Evolutionary conservation across 805 yeast species (phyloP).

Genomic region (Candida broadrunensis): DNA sequence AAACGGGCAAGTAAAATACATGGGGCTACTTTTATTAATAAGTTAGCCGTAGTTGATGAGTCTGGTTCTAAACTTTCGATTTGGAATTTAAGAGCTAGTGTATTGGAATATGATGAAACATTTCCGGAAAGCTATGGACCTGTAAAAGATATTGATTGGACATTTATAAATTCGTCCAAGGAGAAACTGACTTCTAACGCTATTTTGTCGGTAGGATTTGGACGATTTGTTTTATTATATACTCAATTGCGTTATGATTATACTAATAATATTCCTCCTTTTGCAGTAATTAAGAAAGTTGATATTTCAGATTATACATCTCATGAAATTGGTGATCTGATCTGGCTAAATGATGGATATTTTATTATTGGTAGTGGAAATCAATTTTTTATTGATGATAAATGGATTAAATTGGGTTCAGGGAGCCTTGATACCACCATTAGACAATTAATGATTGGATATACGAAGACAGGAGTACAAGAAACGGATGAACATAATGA

Average conservation of each 20-base stretch:
- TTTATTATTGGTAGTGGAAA: conserved; percentile 86
- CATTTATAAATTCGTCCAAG: conserved; percentile 43
- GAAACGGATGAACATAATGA: conserved; percentile 5
- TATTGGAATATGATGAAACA: conserved; percentile 59
- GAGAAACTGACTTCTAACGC: conserved; percentile 36
- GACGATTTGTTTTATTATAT: conserved; percentile 58
- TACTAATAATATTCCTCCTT: conserved; percentile 75
- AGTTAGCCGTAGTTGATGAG: conserved; percentile 70
- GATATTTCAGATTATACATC: conserved; percentile 70
- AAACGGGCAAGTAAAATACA: conserved; percentile 50
- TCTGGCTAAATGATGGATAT: conserved; percentile 79
- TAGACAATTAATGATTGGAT: conserved; percentile 33
- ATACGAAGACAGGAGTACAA: conserved; percentile 7
- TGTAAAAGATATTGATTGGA: conserved; percentile 85
- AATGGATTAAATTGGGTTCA: conserved; percentile 38
- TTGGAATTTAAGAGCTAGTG: conserved; percentile 75
- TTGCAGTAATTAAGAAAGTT: conserved; percentile 69
- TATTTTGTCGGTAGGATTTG: conserved; percentile 77
- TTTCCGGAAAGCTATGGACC: conserved; percentile 28
- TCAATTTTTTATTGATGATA: conserved; percentile 81
- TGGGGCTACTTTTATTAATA: conserved; percentile 69
- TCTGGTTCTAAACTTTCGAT: conserved; percentile 52
- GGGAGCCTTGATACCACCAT: conserved; percentile 52
- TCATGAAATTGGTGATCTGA: conserved; percentile 83
- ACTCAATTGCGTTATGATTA: conserved; percentile 87